A percentile compares a stretch with the other conserved stretches of the same genome.
Conservation (phyloP, 768 basidiomycete genomes). For the Mycena crocata region DNA sequence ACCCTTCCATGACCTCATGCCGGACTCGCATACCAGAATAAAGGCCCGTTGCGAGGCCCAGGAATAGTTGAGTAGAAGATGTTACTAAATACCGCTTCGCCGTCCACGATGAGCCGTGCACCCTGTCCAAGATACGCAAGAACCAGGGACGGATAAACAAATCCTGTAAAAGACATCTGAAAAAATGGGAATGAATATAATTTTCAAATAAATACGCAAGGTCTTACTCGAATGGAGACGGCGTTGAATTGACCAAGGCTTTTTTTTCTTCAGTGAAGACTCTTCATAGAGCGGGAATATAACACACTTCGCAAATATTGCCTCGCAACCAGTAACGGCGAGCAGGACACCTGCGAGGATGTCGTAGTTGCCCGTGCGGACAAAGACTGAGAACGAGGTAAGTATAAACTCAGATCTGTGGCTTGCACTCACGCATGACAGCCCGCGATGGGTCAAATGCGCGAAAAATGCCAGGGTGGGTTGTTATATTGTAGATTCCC, state of each 20-base stretch:
- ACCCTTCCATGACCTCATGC: background rate
- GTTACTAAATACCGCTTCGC: slow-evolving; percentile 60
- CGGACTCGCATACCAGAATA: slow-evolving; percentile 65
- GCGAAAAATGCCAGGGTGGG: slow-evolving; percentile 68
- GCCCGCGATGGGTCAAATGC: slow-evolving; percentile 77
- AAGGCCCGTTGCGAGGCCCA: slow-evolving; percentile 59
- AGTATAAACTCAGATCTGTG: background rate
- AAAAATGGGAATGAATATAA: too few species aligned
- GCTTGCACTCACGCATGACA: slow-evolving; percentile 59
- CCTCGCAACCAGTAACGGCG: slow-evolving; percentile 77
- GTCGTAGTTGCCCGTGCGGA: slow-evolving; percentile 71
- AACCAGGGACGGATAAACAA: slow-evolving; percentile 70
- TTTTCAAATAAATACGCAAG: background rate
- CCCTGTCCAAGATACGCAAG: slow-evolving; percentile 82
- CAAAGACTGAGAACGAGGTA: slow-evolving; percentile 59
- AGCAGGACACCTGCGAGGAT: slow-evolving; percentile 73
- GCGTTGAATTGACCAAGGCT: slow-evolving; percentile 79
- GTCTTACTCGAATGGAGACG: slow-evolving; percentile 64
- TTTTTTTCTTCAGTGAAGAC: background rate
- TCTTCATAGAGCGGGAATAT: background rate
- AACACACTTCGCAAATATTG: slow-evolving; percentile 73
- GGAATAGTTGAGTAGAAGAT: slow-evolving; percentile 77
- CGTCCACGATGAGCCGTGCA: slow-evolving; percentile 65
- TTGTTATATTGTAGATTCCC: slow-evolving; percentile 68
- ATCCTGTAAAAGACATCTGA: slow-evolving; percentile 61